phyloP scores from a whole-genome alignment of 2,329 filamentous ascomycete species.

The Aspergillus terreus region DNA sequence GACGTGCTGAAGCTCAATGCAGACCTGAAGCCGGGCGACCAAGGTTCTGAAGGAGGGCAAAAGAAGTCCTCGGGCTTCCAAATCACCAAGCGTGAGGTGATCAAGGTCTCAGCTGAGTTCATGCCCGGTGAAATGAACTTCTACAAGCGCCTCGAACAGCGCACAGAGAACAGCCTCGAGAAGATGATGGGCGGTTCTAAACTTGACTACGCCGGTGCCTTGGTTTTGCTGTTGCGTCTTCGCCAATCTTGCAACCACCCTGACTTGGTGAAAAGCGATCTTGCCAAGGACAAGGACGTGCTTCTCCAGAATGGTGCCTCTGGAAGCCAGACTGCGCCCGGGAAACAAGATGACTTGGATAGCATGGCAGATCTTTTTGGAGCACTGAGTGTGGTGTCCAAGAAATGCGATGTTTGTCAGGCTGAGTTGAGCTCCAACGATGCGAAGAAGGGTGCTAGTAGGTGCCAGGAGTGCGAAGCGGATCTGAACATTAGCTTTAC shows the following conservation, averaged over 20 bases:
- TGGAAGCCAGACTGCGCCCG: conserved; percentile 48
- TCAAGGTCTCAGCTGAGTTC: conserved; percentile 74
- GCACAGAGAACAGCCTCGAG: conserved; percentile 81
- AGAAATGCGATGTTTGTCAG: conserved; percentile 81
- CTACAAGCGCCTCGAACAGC: conserved; percentile 76
- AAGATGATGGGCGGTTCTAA: conserved; percentile 79
- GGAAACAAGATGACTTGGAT: conserved; percentile 65
- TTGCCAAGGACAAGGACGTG: conserved; percentile 84
- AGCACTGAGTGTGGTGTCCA: conserved; percentile 71
- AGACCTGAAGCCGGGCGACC: conserved; percentile 70
- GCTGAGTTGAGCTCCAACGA: conserved; percentile 60
- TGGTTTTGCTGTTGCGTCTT: conserved; percentile 85
- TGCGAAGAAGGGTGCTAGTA: conserved; percentile 48
- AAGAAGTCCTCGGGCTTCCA: conserved; percentile 66
- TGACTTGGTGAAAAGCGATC: conserved; percentile 76
- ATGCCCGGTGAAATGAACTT: conserved; percentile 77
- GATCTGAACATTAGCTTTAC: conserved; percentile 63
- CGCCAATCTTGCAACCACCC: conserved; percentile 95
- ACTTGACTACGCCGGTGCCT: conserved; percentile 86
- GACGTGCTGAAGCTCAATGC: conserved; percentile 89
- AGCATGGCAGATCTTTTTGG: conserved; percentile 82
- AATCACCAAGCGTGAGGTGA: conserved; percentile 85
- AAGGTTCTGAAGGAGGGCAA: conserved; percentile 47
- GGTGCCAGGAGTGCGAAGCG: conserved; percentile 70
- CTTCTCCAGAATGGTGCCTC: conserved; percentile 60